phyloP scores from a whole-genome alignment of 108 stramenopile genomes.

The Skeletonema grethae region DNA sequence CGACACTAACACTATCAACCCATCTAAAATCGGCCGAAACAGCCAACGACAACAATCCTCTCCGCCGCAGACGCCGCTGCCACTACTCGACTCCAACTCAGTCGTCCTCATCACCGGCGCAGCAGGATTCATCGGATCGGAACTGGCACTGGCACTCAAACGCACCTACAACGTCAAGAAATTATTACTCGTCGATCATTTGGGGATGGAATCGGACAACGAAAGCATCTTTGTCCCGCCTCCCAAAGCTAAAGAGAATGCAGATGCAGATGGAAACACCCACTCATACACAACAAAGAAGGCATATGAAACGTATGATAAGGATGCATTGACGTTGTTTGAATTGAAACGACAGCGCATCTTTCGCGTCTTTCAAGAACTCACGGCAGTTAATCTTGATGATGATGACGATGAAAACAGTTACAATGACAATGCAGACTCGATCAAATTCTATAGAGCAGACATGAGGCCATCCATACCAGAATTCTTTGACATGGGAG shows the following conservation, averaged over 20 bases:
- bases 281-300: neutral
- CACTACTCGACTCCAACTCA: slow-evolving; percentile 36
- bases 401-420: neutral
- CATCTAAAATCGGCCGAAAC: neutral
- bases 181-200: slow-evolving; percentile 65
- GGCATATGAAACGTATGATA: slow-evolving; percentile 31
- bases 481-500: slow-evolving; percentile 82
- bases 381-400: slow-evolving; percentile 17
- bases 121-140: slow-evolving; percentile 81
- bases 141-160: slow-evolving; percentile 74
- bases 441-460: slow-evolving; percentile 63
- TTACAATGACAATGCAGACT: slow-evolving; percentile 12
- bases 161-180: slow-evolving; percentile 69
- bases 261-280: neutral
- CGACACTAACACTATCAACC: neutral
- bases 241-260: neutral
- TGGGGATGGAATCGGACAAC: slow-evolving; percentile 34
- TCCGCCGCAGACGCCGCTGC: neutral
- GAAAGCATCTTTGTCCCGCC: slow-evolving; percentile 27
- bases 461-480: slow-evolving; percentile 85
- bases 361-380: slow-evolving; percentile 72
- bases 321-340: slow-evolving; percentile 65
- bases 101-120: slow-evolving; percentile 85
- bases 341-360: slow-evolving; percentile 76
- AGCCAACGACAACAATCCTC: slow-evolving; percentile 15